Conservation (phyloP, 1,284 basidiomycete genomes). For the Malassezia japonica region DNA sequence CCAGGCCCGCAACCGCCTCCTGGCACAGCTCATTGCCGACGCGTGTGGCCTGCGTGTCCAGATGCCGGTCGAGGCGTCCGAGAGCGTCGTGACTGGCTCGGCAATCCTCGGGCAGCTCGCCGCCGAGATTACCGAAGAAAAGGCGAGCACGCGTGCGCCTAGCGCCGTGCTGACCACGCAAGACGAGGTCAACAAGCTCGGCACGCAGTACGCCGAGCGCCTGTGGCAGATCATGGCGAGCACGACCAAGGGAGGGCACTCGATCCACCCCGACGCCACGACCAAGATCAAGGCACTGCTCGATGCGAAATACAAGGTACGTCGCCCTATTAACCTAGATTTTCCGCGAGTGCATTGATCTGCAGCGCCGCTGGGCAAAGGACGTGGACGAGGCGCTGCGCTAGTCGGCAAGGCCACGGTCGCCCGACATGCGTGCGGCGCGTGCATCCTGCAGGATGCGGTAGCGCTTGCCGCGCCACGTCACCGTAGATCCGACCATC, state of each 20-base stretch:
- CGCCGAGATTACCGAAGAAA: conserved; percentile 53
- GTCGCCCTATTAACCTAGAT: background rate
- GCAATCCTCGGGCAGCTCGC: conserved; percentile 90
- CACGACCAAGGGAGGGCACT: conserved; percentile 77
- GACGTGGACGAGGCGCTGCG: background rate
- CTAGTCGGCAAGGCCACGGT: conserved; percentile 8
- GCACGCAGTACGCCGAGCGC: conserved; percentile 57
- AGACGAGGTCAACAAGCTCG: conserved; percentile 51
- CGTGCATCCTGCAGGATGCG: conserved; percentile 12
- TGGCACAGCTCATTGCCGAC: conserved; percentile 63
- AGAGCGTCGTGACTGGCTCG: conserved; percentile 79
- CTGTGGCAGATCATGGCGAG: conserved; percentile 92
- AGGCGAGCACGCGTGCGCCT: background rate
- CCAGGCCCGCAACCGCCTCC: conserved; percentile 41
- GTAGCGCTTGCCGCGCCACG: conserved; percentile 17
- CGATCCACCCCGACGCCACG: conserved; percentile 61
- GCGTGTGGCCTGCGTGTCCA: conserved; percentile 74
- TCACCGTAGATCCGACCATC: conserved; percentile 27
- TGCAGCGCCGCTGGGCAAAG: conserved; percentile 5
- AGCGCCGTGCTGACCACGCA: conserved; percentile 39
- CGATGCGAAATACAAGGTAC: conserved; percentile 72
- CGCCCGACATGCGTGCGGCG: background rate
- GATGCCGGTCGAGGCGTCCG: conserved; percentile 64
- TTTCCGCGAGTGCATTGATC: conserved; percentile 7
- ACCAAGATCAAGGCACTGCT: conserved; percentile 59